A percentile compares a stretch with the other conserved stretches of the same genome.
phyloP scores from a whole-genome alignment of 225 moss, liverwort and hornwort species.

The Rhytidiadelphus loreus region DNA sequence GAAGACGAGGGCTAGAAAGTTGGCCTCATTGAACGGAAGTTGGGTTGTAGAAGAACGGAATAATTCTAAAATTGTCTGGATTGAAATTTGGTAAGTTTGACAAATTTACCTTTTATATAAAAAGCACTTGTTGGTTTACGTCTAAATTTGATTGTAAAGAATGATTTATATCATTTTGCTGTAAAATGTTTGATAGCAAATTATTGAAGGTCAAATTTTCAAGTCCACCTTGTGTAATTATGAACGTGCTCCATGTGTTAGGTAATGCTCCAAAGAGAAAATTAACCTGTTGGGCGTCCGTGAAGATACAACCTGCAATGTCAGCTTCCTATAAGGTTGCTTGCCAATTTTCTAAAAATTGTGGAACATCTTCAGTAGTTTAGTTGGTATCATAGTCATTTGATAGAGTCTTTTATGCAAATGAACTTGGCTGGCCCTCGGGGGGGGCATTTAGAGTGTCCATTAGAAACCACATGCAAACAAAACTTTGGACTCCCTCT shows the following conservation, averaged over 20 bases:
- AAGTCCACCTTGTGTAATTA: not conserved
- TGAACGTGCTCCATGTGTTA: not conserved
- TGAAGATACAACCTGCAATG: not conserved
- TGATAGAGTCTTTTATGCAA: too few relatives aligned
- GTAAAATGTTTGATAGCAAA: not conserved
- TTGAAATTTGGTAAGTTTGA: not conserved
- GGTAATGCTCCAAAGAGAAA: not conserved
- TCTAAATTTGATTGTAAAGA: not conserved
- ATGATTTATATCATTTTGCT: not conserved
- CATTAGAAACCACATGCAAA: too few relatives aligned
- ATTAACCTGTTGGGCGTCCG: not conserved
- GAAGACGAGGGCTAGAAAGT: not conserved
- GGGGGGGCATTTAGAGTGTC: too few relatives aligned
- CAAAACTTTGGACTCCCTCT: too few relatives aligned
- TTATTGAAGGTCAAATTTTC: not conserved
- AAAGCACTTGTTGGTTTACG: not conserved
- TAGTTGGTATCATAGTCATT: too few relatives aligned
- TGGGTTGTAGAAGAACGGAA: fast-evolving
- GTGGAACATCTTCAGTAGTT: too few relatives aligned
- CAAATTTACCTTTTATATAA: not conserved
- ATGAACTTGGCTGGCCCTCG: too few relatives aligned
- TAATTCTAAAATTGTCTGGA: not conserved
- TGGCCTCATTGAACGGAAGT: not conserved
- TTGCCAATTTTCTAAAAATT: too few relatives aligned
- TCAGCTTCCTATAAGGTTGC: too few relatives aligned